Conservation (phyloP, 805 yeast species). For the Starmerella floricola region DNA sequence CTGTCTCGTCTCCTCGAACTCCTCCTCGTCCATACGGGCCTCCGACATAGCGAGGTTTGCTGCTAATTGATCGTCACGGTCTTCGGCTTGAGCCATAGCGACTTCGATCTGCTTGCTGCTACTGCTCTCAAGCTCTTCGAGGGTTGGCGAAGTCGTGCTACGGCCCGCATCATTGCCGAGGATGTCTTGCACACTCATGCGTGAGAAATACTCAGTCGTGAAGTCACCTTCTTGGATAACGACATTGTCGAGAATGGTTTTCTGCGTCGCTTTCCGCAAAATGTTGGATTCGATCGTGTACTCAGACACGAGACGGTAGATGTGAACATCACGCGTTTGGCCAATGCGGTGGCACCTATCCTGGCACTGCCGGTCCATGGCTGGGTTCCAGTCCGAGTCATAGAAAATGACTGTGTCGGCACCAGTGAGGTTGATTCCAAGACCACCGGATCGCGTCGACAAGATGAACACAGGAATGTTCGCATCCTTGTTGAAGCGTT, state of each 20-base stretch:
- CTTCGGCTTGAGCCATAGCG: constrained; percentile 84
- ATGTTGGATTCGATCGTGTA: constrained; percentile 93
- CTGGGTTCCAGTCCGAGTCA: constrained; percentile 99
- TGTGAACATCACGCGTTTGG: constrained; percentile 94
- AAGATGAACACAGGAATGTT: constrained; percentile 81
- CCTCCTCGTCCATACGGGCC: constrained; percentile 71
- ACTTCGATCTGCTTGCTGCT: constrained; percentile 33
- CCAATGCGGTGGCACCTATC: constrained; percentile 99
- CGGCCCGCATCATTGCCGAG: constrained; percentile 47
- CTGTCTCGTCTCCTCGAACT: constrained; percentile 37
- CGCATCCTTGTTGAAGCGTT: constrained; percentile 76
- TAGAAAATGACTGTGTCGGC: constrained; percentile 98
- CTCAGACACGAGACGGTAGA: constrained; percentile 90
- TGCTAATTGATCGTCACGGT: constrained; percentile 63
- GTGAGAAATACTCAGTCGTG: constrained; percentile 90
- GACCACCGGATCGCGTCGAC: constrained; percentile 94
- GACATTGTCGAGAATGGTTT: constrained; percentile 83
- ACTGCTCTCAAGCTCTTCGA: constrained; percentile 23
- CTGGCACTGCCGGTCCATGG: constrained; percentile 98
- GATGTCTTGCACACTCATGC: constrained; percentile 72
- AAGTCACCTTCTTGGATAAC: constrained; percentile 97
- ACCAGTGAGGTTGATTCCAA: constrained; percentile 94
- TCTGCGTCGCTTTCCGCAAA: constrained; percentile 85
- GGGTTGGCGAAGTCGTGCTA: constrained; percentile 25
- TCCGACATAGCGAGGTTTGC: constrained; percentile 83